Percentiles rank a stretch among this genome's conserved stretches.
phyloP scores from a whole-genome alignment of 352 stramenopile species.

The Phytopythium boreale region DNA sequence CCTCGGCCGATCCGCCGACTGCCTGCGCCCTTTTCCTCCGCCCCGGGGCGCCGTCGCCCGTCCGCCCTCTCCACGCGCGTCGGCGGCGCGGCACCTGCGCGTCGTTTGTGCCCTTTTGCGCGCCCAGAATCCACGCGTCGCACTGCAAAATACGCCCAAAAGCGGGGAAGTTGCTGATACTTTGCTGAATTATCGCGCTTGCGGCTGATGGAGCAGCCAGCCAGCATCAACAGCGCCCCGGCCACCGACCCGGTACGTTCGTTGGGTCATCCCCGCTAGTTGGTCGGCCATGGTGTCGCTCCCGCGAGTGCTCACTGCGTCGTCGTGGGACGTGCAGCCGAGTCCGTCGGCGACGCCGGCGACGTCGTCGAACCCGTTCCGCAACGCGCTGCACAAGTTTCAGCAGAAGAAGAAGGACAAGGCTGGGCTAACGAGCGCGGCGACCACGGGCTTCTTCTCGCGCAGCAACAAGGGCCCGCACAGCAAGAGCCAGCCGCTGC shows the following conservation, averaged over 20 bases:
- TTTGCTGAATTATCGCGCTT: too few species aligned
- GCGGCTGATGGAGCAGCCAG: neutral
- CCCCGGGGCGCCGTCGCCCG: neutral
- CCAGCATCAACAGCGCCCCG: neutral
- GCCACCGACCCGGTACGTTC: neutral
- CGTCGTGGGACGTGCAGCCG: conserved; percentile 13
- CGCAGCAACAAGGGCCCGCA: conserved; percentile 24
- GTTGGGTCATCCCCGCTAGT: too few species aligned
- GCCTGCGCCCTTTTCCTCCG: too few species aligned
- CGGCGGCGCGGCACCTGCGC: neutral
- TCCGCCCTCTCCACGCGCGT: neutral
- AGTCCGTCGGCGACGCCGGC: conserved; percentile 19
- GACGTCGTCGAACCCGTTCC: conserved; percentile 64
- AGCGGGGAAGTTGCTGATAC: neutral
- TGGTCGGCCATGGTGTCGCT: neutral
- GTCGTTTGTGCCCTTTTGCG: neutral
- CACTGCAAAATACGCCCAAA: neutral
- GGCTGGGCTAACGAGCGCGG: conserved; percentile 28
- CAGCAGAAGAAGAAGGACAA: conserved; percentile 75
- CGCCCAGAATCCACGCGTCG: neutral
- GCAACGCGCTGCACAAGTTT: conserved; percentile 80
- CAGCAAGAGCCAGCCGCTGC: conserved; percentile 41
- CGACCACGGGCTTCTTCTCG: conserved; percentile 72
- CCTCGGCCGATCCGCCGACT: too few species aligned
- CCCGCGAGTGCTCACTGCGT: neutral